Evolutionary conservation across 768 basidiomycete genomes (phyloP), one percentile per base, ranked within the genome.

Genomic region (Antrodiella citrinella): DNA sequence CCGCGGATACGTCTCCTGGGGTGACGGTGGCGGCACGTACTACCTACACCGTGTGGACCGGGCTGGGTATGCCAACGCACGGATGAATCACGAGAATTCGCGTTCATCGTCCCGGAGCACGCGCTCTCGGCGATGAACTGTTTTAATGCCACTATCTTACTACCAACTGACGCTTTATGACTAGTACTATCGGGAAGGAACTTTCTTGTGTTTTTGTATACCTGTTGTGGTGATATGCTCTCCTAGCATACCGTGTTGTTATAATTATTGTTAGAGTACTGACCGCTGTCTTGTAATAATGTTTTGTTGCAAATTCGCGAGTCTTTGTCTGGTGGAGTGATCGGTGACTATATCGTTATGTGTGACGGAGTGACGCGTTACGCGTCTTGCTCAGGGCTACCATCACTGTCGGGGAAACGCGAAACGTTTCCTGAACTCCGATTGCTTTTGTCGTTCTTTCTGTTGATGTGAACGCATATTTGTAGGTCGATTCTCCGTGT

Each of bases 1-100:
- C 49, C 78, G 82, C 2, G 88, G 86, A 18, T 78, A 80, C 49
- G 89, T 91, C 26, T 91, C 88, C 3, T 92, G 90, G 90, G 86
- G 80, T 11, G 80, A 78, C 51, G 74, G 71, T 30, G 78, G 80
- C 0, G 88, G 88, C 4, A 71, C 71, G 22, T 90, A 87, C 59
- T 90, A 82, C 59, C 59, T 90, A 53, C 88, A 91, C 56, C 78
- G 80, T 35, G 86, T 91, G 26, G 85, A 90, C 64, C 77, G 88
- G 39, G 71, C 70, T 52, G 82, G 83, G 15, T 88, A 89, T 58
- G 77, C 81, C 10, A 71, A 72, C 51, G 77, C 82, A 46, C 72
- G 71, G 48, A 69, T 75, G 58, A 67, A 72, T 51, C 81, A 83
- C 49, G 82, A 85, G 62, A 78, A 63, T 47, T 64, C 75, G 42